phyloP scores from a whole-genome alignment of 202 grass and related monocot genomes.

The Carex arenaria region DNA sequence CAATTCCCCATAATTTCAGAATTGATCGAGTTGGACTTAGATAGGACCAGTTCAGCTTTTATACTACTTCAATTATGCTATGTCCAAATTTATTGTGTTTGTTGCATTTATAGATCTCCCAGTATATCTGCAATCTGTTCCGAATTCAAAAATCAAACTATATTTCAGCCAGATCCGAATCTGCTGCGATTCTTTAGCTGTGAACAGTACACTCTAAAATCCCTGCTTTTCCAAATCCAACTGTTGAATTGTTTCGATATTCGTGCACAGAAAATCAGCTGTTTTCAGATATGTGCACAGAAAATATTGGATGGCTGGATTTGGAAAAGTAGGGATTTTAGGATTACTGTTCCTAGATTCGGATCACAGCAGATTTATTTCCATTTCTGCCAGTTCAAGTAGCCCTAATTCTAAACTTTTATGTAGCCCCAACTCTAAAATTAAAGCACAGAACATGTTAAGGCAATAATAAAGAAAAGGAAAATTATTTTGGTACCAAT shows the following conservation, averaged over 20 bases:
- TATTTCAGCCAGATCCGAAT: not conserved
- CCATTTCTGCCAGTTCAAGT: not conserved
- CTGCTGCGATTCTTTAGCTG: no score
- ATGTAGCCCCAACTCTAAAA: not conserved
- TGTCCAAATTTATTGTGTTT: not conserved
- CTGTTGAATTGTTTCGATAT: no score
- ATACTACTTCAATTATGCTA: not conserved
- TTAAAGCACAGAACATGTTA: not conserved
- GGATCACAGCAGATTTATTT: no score
- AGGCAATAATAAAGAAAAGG: not conserved
- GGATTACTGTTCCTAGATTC: no score
- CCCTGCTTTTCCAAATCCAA: no score
- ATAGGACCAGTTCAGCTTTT: not conserved
- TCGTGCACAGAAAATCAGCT: no score
- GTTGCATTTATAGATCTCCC: not conserved
- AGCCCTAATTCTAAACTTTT: not conserved
- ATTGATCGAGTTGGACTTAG: not conserved
- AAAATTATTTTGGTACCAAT: not conserved
- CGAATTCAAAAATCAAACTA: not conserved
- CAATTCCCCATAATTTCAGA: not conserved
- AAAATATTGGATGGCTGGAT: no score
- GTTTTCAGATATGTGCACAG: no score
- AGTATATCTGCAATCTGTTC: not conserved
- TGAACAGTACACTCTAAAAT: no score
- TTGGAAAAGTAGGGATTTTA: no score